Base-by-base conservation (phyloP, 163 green algal species). In the Trebouxiophyceae sp. region DNA sequence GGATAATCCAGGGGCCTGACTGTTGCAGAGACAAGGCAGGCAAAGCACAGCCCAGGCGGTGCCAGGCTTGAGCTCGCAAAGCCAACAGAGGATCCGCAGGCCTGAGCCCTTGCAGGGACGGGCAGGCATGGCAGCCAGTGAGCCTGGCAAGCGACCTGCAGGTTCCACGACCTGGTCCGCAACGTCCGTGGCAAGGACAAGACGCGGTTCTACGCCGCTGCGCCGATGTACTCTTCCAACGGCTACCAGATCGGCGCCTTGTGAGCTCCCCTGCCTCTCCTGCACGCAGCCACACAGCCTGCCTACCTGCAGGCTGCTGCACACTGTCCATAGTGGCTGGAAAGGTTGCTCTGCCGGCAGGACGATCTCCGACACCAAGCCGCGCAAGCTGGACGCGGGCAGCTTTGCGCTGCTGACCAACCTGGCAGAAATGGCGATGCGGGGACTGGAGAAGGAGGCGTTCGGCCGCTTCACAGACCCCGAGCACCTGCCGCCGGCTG, bases 331-430 rank as follows among this genome's bases (percentile, higher is more conserved):
- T 50, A n/a, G 39, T 50, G 39, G 19, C 19, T 50, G 39, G 12
- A n/a, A n/a, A n/a, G 39, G 19, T 50, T 50, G 39, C 39, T 16
- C 39, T 50, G 12, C 39, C 39, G 26, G 60, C 67, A 82, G 75
- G 34, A 81, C 72, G 59, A 72, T 85, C 55, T 84, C 83, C 44
- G 81, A 87, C 75, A 66, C 34, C 45, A 65, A 68, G 64, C 72
- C 75, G 27, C 75, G 75, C 7, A 33, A 23, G 3, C 83, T 85
- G 65, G 72, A 80, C 32, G 75, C 81, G 5, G 73, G 84, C 65
- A 68, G 57, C 61, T 85, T 77, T 62, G 74, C 69, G 34, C 66
- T 85, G 75, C 69, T 87, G 30, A 69, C 72, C 29, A 87, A 87
- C 67, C 71, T 87, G 63, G 78, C 67, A 1, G 68, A 81, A 58